Evolutionary conservation across 2,329 filamentous ascomycete species (phyloP).

Genomic region (Alternaria novae-zelandiae): DNA sequence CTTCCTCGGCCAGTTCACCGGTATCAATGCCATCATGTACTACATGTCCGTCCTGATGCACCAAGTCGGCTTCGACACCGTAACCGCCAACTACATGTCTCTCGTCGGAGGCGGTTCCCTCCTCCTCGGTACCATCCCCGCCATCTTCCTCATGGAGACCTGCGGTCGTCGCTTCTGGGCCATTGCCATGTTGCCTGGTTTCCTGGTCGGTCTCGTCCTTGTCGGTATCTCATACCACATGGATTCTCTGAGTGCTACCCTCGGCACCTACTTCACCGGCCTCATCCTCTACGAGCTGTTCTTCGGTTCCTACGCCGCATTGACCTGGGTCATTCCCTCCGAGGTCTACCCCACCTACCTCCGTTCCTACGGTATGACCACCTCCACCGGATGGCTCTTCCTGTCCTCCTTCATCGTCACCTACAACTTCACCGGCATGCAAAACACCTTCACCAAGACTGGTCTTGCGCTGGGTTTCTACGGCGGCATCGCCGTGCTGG

Average conservation of each 20-base stretch:
- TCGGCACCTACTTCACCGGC: constrained; percentile 70
- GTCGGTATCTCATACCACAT: constrained; percentile 70
- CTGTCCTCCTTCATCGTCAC: constrained; percentile 75
- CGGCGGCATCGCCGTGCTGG: constrained; percentile 73
- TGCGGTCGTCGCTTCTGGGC: constrained; percentile 79
- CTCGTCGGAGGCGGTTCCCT: constrained; percentile 70
- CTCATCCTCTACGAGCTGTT: constrained; percentile 57
- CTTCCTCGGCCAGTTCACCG: constrained; percentile 75
- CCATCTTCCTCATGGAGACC: constrained; percentile 73
- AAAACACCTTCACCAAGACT: constrained; percentile 69
- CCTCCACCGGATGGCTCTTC: constrained; percentile 71
- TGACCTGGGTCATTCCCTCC: constrained; percentile 57
- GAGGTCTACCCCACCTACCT: constrained; percentile 78
- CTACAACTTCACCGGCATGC: constrained; percentile 77
- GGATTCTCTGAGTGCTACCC: constrained; percentile 53
- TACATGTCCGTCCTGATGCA: constrained; percentile 74
- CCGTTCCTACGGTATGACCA: constrained; percentile 75
- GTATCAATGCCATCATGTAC: constrained; percentile 73
- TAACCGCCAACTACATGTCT: constrained; percentile 74
- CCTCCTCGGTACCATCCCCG: constrained; percentile 71
- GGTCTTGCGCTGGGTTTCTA: constrained; percentile 75
- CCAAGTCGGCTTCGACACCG: constrained; percentile 69
- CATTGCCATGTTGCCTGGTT: constrained; percentile 72
- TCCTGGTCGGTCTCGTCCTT: constrained; percentile 72
- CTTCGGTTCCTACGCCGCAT: constrained; percentile 46